Evolutionary conservation across 805 yeast genomes (phyloP).

Genomic region (Saccharomyces paradoxus): DNA sequence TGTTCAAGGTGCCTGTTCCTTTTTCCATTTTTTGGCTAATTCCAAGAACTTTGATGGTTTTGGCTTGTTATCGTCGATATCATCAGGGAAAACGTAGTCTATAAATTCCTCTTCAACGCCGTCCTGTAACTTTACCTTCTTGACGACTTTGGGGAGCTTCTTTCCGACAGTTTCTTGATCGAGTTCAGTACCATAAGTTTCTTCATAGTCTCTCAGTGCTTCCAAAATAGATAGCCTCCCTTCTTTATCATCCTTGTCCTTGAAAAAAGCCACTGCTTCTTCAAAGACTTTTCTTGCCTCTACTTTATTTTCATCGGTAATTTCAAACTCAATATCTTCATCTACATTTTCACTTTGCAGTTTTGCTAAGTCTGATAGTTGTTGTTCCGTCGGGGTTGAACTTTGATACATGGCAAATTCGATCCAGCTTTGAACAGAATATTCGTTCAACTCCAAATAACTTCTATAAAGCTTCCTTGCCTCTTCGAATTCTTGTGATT

Average conservation of each 20-base stretch:
- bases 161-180: conserved; percentile 31
- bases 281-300: conserved; percentile 51
- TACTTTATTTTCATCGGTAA: conserved; percentile 42
- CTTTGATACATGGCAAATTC: conserved; percentile 65
- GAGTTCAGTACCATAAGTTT: conserved; percentile 45
- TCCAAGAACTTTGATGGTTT: conserved; percentile 33
- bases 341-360: conserved; percentile 33
- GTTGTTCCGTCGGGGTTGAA: conserved; percentile 46
- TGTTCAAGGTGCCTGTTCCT: conserved; percentile 9
- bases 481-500: conserved; percentile 46
- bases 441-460: conserved; percentile 28
- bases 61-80: conserved; percentile 27
- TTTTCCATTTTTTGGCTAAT: conserved; percentile 45
- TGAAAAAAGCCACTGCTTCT: conserved; percentile 42
- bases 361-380: conserved; percentile 13
- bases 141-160: conserved; percentile 49
- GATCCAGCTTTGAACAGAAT: conserved; percentile 45
- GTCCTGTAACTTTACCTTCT: conserved; percentile 23
- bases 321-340: conserved; percentile 39
- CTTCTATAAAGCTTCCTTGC: conserved; percentile 47
- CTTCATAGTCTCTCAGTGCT: conserved; percentile 59
- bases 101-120: conserved; percentile 46
- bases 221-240: conserved; percentile 48
- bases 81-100: conserved; percentile 65
- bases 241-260: conserved; percentile 30